Evolutionary conservation across 2,329 filamentous ascomycete genomes (phyloP), one percentile per base, ranked within the genome.

Genomic region (Trichocomaceae sp.): DNA sequence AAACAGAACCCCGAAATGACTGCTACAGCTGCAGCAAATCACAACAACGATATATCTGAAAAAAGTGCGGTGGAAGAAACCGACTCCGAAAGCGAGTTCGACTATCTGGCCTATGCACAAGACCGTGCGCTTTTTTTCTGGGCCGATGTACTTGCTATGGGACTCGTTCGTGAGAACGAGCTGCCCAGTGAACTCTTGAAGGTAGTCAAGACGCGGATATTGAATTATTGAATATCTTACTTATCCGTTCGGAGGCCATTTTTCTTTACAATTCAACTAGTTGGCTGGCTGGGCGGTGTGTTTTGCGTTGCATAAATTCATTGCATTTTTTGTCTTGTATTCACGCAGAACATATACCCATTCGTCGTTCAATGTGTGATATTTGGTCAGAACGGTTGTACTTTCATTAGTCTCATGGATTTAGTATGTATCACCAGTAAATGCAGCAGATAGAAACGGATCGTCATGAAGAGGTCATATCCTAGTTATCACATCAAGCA

Each of bases 81-180:
- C 6, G 50, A 54, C 52, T 46, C 33, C 10, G 50, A 54, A 52
- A 88, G 89, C 44, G 88, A 89, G 65, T 99, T 97, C 66, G 91
- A 99, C 71, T 99, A 97, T 69, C 77, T 99, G 22, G 83, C 82
- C 10, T 99, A 97, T 72, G 85, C 93, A 7, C 89, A 96, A 72
- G 88, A 96, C 61, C 80, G 93, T 13, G 91, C 90, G 0, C 78
- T 93, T 74, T 93, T 96, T 72, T 93, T 99, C 74, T 95, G 92
- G 88, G 91, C 90, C 1, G 93, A 99, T 73, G 84, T 90, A 51
- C 75, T 97, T 54, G 75, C 79, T 54, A 72, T 95, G 71, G 90
- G 90, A 0, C 72, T 99, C 39, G 78, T 93, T 39, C 83, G 80
- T 67, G 70, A 78, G 58, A 86, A 91, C 61, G 90, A 96, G 22